Evolutionary conservation across 148 eudicot species (phyloP), one percentile per base, ranked within the genome.

Genomic region (Persicaria tinctoria): DNA sequence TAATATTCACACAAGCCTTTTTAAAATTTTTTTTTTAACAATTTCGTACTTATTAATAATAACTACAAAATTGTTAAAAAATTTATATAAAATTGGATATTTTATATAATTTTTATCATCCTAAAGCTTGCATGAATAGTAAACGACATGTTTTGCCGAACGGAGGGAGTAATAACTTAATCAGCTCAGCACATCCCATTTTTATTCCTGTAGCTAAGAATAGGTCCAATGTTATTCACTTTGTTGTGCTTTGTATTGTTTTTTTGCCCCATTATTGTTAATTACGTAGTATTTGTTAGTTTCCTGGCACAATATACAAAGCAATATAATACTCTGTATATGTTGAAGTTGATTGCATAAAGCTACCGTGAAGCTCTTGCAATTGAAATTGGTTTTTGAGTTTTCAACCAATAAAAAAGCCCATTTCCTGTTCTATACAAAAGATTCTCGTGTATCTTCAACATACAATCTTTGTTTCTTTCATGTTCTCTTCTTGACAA

Each of bases 401-500:
- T 12, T 9, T 14, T 27, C 68, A 63, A 32, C 68, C 4, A 11
- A 63, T 45, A 16, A 16, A 55, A 5, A 18, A 32, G 45, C 62
- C 68, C 8, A 9, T 8, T 59, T 59, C 23, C 11, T 23, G 14
- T 23, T 20, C 38, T 20, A 7, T 59, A 32, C 41, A 1, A 23
- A 11, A 59, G 8, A 55, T 55, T 55, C 20, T n/a, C 0, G 41
- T 32, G 41, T 32, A 32, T 6, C 10, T 63, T 32, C 46, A 27
- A 63, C 46, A 63, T 63, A 63, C 48, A 66, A 66, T 66, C 2
- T 12, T 12, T 66, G 13, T 32, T 41, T 66, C 70, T 66, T 66
- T 8, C 50, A 75, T 46, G 18, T 41, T 13, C 20, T 11, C 77
- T 47, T 46, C 49, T 44, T 46, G 41, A 32, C 13, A 76, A 46